A percentile compares a stretch with the other conserved stretches of the same genome.
These are phyloP conservation scores for Pythium dissimile DNA, from an alignment of 352 stramenopile genomes.

Conservation along the genomic window DNA sequence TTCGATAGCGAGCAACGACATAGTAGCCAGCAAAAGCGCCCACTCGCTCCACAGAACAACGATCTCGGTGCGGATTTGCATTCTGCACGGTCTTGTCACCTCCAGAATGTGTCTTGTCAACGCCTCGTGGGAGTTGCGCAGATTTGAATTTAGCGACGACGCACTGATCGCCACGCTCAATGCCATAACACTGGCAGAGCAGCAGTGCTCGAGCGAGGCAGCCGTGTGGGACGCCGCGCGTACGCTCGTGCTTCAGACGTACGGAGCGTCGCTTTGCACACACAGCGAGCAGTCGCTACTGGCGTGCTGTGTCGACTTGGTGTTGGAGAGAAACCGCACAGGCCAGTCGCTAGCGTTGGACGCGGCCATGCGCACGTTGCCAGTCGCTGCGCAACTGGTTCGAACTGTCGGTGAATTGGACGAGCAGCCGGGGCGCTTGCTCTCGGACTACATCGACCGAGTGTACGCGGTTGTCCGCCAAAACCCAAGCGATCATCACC, in stretches of 20 bases:
- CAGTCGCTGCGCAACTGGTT: slow-evolving; percentile 1
- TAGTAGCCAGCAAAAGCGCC: neutral
- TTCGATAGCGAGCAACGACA: slow-evolving; percentile 9
- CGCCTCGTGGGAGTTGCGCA: neutral
- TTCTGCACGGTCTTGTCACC: slow-evolving; percentile 13
- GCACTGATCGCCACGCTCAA: neutral
- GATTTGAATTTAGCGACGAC: neutral
- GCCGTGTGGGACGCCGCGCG: neutral
- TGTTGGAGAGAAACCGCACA: neutral
- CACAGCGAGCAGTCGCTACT: neutral
- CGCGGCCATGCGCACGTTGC: slow-evolving; percentile 3
- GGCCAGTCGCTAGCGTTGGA: slow-evolving; percentile 6
- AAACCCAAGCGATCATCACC: no score
- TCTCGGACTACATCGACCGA: no score
- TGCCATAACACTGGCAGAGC: neutral
- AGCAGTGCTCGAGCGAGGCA: neutral
- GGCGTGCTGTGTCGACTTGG: slow-evolving; percentile 7
- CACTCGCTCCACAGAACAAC: neutral
- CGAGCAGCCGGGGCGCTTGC: no score
- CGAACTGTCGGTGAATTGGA: slow-evolving; percentile 1
- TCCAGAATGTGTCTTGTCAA: neutral
- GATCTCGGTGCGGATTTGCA: slow-evolving; percentile 13
- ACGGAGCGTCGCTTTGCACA: neutral
- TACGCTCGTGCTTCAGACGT: neutral
- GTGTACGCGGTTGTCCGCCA: no score